A percentile compares a stretch with the other conserved stretches of the same genome.
These are phyloP conservation scores for Herpetomonas tarakana DNA, from an alignment of 208 protist species.

Conservation along the genomic window DNA sequence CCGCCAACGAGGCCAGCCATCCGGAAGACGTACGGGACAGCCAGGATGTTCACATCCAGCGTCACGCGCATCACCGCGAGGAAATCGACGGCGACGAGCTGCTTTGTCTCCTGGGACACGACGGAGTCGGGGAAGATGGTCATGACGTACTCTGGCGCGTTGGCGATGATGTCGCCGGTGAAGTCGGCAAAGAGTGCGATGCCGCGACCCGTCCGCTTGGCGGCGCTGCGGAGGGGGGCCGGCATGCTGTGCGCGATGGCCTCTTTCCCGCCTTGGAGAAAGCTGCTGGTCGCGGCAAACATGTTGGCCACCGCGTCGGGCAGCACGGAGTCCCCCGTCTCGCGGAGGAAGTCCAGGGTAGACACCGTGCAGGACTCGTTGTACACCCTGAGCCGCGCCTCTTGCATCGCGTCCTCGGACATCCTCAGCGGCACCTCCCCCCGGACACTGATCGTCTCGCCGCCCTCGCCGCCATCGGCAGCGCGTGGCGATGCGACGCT, in stretches of 20 bases:
- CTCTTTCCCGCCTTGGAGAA: constrained; percentile 20
- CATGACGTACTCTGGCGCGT: constrained; percentile 22
- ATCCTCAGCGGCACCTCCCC: constrained; percentile 9
- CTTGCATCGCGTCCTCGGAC: constrained; percentile 27
- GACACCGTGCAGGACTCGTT: constrained; percentile 11
- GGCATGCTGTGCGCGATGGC: constrained; percentile 24
- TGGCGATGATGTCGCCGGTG: constrained; percentile 27
- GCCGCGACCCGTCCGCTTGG: constrained; percentile 11
- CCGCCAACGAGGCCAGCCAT: constrained; percentile 29
- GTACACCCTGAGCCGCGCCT: constrained; percentile 21
- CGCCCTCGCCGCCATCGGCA: neutral
- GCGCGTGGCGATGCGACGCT: neutral
- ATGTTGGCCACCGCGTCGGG: constrained; percentile 30
- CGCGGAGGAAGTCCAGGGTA: constrained; percentile 29
- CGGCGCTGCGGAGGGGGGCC: constrained; percentile 17
- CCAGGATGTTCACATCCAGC: constrained; percentile 38
- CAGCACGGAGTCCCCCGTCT: constrained; percentile 22
- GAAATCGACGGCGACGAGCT: constrained; percentile 38
- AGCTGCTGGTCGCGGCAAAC: constrained; percentile 24
- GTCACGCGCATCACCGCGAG: constrained; percentile 25
- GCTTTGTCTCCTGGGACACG: constrained; percentile 32
- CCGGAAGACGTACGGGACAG: constrained; percentile 37
- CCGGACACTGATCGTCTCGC: neutral
- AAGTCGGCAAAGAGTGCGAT: constrained; percentile 23
- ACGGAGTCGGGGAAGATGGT: constrained; percentile 23